These are phyloP conservation scores for Tilletia walkeri DNA, from an alignment of 1,284 basidiomycete species.

Conservation along the genomic window DNA sequence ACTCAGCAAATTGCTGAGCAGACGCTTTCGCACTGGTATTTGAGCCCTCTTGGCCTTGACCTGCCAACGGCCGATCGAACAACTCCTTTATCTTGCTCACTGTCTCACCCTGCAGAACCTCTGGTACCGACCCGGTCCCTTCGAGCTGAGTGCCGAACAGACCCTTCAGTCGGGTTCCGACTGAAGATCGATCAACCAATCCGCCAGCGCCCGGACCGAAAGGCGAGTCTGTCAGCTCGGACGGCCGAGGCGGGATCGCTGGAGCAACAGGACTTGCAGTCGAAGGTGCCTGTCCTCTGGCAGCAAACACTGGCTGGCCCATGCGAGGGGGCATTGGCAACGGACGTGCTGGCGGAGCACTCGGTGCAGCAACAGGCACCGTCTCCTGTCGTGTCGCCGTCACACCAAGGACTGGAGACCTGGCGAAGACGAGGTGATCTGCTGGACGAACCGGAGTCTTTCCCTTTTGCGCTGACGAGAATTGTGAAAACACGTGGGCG, in stretches of 20 bases:
- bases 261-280: background rate
- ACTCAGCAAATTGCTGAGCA: too few species aligned
- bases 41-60: too few species aligned
- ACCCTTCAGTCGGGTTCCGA: constrained; percentile 18
- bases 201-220: background rate
- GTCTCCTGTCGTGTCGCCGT: background rate
- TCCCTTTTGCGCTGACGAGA: constrained; percentile 1
- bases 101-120: background rate
- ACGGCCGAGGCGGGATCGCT: constrained; percentile 6
- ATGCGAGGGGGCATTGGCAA: constrained; percentile 8
- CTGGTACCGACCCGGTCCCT: constrained; percentile 1
- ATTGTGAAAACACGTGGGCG: constrained; percentile 5
- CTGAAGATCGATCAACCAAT: constrained; percentile 11
- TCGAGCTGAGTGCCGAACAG: constrained; percentile 19
- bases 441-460: background rate
- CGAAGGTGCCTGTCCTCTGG: background rate
- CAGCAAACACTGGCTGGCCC: background rate
- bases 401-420: background rate
- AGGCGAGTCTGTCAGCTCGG: constrained; percentile 14
- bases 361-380: background rate
- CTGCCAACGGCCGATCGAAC: background rate
- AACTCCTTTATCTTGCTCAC: background rate
- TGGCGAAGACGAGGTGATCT: constrained; percentile 3
- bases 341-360: background rate
- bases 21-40: too few species aligned